Percentiles rank a stretch among this genome's conserved stretches.
These are phyloP conservation scores for Magnolia sinica DNA, from an alignment of 164 flowering plant species.

Conservation along the genomic window DNA sequence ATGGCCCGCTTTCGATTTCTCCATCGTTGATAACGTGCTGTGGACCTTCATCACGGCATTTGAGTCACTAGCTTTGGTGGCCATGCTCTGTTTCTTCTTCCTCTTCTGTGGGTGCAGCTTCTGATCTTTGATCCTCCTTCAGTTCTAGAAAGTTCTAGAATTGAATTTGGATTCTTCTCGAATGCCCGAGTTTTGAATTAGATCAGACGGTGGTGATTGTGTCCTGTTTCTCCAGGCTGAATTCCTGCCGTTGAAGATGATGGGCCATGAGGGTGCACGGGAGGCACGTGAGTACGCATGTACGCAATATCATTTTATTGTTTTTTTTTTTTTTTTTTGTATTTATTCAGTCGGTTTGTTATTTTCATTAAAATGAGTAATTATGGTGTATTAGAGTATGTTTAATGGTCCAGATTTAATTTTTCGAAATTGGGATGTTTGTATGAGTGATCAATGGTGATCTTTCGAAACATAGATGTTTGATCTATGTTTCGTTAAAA, in stretches of 20 bases:
- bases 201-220: neutral
- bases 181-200: neutral
- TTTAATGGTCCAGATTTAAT: neutral
- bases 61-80: constrained; percentile 57
- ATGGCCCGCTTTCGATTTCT: constrained; percentile 34
- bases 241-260: neutral
- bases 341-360: neutral
- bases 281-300: neutral
- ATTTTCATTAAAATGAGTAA: neutral
- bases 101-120: constrained; percentile 75
- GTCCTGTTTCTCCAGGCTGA: neutral
- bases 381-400: neutral
- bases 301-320: neutral
- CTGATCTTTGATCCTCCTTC: constrained; percentile 23
- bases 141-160: neutral
- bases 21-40: constrained; percentile 47
- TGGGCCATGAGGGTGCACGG: neutral
- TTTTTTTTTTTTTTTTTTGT: neutral
- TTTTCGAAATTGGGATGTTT: no score
- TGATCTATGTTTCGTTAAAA: no score
- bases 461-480: no score
- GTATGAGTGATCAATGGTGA: no score
- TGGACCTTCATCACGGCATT: constrained; percentile 51
- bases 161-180: neutral
- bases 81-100: constrained; percentile 75